Evolutionary conservation across 805 yeast genomes (phyloP).

Genomic region (Yarrowia phangngaensis): DNA sequence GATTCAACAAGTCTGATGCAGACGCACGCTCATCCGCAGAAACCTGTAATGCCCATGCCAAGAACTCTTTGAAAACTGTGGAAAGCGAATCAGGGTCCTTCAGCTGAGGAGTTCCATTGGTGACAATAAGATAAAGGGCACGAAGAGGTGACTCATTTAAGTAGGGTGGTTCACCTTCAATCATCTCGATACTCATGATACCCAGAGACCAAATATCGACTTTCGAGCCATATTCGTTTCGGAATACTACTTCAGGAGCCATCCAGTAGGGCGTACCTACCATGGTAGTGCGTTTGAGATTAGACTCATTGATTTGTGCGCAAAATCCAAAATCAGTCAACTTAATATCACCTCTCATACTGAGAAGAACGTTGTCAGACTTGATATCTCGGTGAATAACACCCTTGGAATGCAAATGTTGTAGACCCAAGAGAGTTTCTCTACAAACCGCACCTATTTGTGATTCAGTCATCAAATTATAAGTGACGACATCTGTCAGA

Average conservation of each 20-base stretch:
- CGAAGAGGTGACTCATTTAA: slow-evolving; percentile 92
- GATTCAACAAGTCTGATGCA: slow-evolving; percentile 65
- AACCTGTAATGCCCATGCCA: slow-evolving; percentile 76
- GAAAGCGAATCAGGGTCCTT: slow-evolving; percentile 83
- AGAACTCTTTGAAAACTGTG: slow-evolving; percentile 59
- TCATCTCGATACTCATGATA: slow-evolving; percentile 97
- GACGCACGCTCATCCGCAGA: slow-evolving; percentile 76
- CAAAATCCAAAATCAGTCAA: slow-evolving; percentile 96
- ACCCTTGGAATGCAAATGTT: slow-evolving; percentile 84
- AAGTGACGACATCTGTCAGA: slow-evolving; percentile 90
- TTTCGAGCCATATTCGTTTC: slow-evolving; percentile 93
- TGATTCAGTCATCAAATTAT: slow-evolving; percentile 82
- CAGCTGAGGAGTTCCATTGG: slow-evolving; percentile 92
- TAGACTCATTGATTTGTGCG: slow-evolving; percentile 78
- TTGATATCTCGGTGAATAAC: slow-evolving; percentile 95
- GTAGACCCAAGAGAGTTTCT: slow-evolving; percentile 81
- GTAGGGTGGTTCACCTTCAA: slow-evolving; percentile 98
- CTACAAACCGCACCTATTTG: slow-evolving; percentile 94
- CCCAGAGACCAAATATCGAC: slow-evolving; percentile 98
- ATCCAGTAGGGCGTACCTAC: slow-evolving; percentile 99
- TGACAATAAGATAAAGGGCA: slow-evolving; percentile 89
- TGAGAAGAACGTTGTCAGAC: slow-evolving; percentile 83
- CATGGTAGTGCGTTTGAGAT: slow-evolving; percentile 83
- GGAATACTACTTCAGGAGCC: slow-evolving; percentile 98
- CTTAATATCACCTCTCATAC: slow-evolving; percentile 83